Evolutionary conservation across 2,329 filamentous ascomycete species (phyloP), one percentile per base, ranked within the genome.

Genomic region (Periconia sp.): DNA sequence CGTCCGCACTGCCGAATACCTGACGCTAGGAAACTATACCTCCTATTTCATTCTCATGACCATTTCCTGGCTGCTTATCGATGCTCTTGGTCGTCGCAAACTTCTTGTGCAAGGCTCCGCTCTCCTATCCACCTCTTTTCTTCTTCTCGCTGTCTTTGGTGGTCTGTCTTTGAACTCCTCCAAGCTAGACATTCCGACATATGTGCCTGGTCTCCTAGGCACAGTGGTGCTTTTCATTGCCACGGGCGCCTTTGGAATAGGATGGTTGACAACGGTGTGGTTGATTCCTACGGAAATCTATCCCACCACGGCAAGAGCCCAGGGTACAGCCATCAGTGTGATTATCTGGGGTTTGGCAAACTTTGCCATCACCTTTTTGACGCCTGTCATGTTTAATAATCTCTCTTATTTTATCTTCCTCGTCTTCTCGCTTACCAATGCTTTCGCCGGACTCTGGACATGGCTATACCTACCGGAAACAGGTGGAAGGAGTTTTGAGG

Each of bases 1-100:
- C 13, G 74, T 77, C 24, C 66, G 65, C 4, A 67, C 65, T 12
- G 76, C 81, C 1, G 81, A 85, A 59, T 79, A 76, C 47, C 65
- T 83, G 11, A 84, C 81, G 0, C 73, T 83, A 32, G 80, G 73
- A 19, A 85, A 85, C 65, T 85, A 84, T 65, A 65, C 81, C 28
- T 81, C 76, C 13, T 85, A 85, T 63, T 80, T 84, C 56, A 50
- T 78, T 35, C 75, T 82, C 51, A 85, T 84, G 82, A 84, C 80
- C 1, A 62, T 81, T 8, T 80, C 81, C 4, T 85, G 81, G 81
- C 62, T 82, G 13, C 70, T 80, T 8, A 82, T 85, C 47, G 79
- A 82, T 52, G 76, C 75, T 1, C 63, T 81, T 2, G 80, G 81
- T 7, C 75, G 80, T 3, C 74, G 80, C 16, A 75, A 73, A 30